These are phyloP conservation scores for Cercophora scortea DNA, from an alignment of 495 filamentous ascomycete genomes.

Conservation along the genomic window DNA sequence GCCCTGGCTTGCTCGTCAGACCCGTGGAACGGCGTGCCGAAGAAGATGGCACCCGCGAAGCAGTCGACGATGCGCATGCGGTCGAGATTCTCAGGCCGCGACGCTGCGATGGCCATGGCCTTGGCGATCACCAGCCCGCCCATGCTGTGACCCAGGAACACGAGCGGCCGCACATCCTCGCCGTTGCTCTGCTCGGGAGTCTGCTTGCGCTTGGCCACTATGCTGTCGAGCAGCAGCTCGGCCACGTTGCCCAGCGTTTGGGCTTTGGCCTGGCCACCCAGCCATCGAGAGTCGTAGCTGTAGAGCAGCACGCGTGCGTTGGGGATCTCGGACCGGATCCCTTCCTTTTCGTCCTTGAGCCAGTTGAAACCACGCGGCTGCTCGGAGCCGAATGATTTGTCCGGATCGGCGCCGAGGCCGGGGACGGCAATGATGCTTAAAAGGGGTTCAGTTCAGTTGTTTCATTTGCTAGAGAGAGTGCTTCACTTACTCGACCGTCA, in stretches of 20 bases:
- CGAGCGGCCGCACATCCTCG: conserved; percentile 2
- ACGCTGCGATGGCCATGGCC: neutral
- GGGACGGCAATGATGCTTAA: conserved; percentile 4
- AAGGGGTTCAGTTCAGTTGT: no score
- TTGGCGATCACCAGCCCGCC: conserved; percentile 4
- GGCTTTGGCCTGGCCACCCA: conserved; percentile 2
- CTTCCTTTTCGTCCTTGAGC: conserved; percentile 4
- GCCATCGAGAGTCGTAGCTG: conserved; percentile 7
- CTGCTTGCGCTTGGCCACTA: conserved; percentile 3
- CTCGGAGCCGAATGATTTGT: conserved; percentile 5
- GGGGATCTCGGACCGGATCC: conserved; percentile 7
- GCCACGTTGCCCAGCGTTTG: conserved; percentile 6
- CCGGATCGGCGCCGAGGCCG: conserved; percentile 5
- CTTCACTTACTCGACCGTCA: no score
- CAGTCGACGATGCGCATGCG: conserved; percentile 10
- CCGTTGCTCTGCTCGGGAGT: neutral
- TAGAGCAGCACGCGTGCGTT: conserved; percentile 5
- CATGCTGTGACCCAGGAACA: conserved; percentile 4
- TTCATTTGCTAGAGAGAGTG: no score
- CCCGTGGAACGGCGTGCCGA: conserved; percentile 7
- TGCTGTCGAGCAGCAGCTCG: conserved; percentile 3
- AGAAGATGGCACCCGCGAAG: conserved; percentile 6
- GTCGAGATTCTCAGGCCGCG: conserved; percentile 1
- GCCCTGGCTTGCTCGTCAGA: conserved; percentile 3
- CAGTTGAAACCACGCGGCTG: conserved; percentile 6